Evolutionary conservation across 106 monocot genomes (phyloP), one percentile per base, ranked within the genome.

Genomic region (Vanilla planifolia): DNA sequence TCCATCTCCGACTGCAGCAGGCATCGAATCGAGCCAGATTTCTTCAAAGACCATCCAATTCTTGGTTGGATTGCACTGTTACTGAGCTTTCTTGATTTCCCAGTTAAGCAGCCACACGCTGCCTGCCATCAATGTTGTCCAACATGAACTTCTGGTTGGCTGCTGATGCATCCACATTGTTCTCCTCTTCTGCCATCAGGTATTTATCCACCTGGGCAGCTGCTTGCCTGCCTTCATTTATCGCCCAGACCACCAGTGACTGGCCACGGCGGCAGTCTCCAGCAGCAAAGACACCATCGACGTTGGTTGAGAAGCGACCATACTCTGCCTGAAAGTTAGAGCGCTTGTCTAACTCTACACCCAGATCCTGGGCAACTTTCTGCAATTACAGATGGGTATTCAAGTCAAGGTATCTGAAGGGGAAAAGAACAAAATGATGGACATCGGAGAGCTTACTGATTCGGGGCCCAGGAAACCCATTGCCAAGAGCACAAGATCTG

Each of bases 381-480:
- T 98, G 79, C 63, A 63, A 43, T 42, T 16, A 8, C 3, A 19
- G 5, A 22, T 19, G 20, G n/a, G 20, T 4, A 20, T 47, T n/a
- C 6, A 47, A 21, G 47, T n/a, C n/a, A 47, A 2, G 47, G 5
- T 1, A 24, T 4, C 4, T 7, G 16, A 33, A 19, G 10, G 20
- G 16, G 10, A 14, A n/a, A 28, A 7, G 17, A 33, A 14, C 13
- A 41, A 3, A 23, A 24, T 6, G 9, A 23, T 14, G 3, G 61
- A 30, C n/a, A 19, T 30, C 26, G 29, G 17, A 51, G 23, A 39
- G 51, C 81, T 79, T 19, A 92, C 98, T 48, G 82, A 59, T 60
- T 98, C 98, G 1, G 98, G 98, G 60, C 98, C 98, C 51, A 98
- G 88, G 75, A 98, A 98, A 25, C 98, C 98, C 98, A 98, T 88